Base-by-base conservation (phyloP, 768 basidiomycete species). In the Agrocybe chaxingu region DNA sequence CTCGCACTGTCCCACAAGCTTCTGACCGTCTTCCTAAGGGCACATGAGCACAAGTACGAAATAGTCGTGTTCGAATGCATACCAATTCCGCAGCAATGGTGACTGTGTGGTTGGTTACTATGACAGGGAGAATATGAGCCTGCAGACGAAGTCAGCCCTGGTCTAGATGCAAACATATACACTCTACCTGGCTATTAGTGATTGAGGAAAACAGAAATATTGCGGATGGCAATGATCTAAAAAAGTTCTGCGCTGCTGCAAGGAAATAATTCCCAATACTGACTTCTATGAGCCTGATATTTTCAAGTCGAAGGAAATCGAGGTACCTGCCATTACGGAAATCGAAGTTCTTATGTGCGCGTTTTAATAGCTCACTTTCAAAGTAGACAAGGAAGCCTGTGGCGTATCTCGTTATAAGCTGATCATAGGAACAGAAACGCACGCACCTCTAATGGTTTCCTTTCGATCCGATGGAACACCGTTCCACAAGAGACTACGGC, bases 161-260 rank as follows among this genome's bases (percentile, higher is more conserved):
- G 32, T 16, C 33, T 18, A 4, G 12, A 30, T 13, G 18, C 35
- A 19, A 37, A 33, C 19, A 8, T 32, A 24, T 11, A 48, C 31
- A 10, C 29, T 53, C 57, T 53, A 71, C 76, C 66, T 87, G 82
- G 50, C 89, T 92, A 60, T 82, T 87, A 0, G 92, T 92, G 56
- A 97, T 92, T 1, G 90, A 90, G 29, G 92, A 87, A 64, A 98
- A 95, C 38, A 97, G 73, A 67, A 96, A 98, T 54, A 98, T 90
- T 9, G 95, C 92, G 1, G 92, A 91, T 8, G 95, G 92, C 7
- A 98, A 75, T 30, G 92, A 96, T 4, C 92, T 85, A 62, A 98
- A 92, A 70, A 98, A 93, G 9, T 80, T 82, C 57, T 90, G 87
- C 3, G 92, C 89, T 10, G 90, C 92, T 6, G 92, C 88, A 19